These are phyloP conservation scores for Rubroshorea leprosula DNA, from an alignment of 345 rosid genomes.

Conservation along the genomic window DNA sequence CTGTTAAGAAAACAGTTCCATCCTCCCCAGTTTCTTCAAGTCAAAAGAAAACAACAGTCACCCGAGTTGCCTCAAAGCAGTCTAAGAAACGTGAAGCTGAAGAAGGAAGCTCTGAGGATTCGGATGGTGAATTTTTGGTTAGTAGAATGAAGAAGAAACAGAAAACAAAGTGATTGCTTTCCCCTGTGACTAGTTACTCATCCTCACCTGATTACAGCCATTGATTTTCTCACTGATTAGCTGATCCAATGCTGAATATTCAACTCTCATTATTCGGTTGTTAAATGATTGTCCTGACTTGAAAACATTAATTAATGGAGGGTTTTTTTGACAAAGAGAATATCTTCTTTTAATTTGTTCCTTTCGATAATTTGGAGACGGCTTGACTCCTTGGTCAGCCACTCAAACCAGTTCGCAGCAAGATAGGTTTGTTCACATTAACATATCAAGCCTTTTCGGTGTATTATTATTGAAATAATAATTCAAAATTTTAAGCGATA, in stretches of 20 bases:
- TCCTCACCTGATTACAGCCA: neutral
- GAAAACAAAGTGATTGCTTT: conserved; percentile 33
- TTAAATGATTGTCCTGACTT: neutral
- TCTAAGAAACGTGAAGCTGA: conserved; percentile 48
- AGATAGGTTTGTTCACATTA: too few species aligned
- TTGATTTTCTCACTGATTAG: neutral
- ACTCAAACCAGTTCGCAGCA: too few species aligned
- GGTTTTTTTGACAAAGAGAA: too few species aligned
- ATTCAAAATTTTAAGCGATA: too few species aligned
- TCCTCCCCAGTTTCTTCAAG: conserved; percentile 28
- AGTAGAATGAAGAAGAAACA: conserved; percentile 39
- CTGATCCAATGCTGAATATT: conserved; percentile 2
- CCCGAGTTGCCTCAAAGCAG: conserved; percentile 34
- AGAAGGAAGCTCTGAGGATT: conserved; percentile 38
- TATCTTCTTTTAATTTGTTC: too few species aligned
- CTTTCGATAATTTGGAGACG: too few species aligned
- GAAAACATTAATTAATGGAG: neutral
- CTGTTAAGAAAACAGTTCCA: conserved; percentile 26
- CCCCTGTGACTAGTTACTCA: neutral
- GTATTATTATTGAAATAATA: too few species aligned
- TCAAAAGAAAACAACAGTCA: conserved; percentile 38
- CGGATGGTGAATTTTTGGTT: conserved; percentile 47
- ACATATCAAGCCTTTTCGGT: too few species aligned
- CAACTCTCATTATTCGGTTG: neutral
- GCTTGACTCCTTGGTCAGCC: too few species aligned